Evolutionary conservation across 352 stramenopile species (phyloP).

Genomic region (Pythium diclinum): DNA sequence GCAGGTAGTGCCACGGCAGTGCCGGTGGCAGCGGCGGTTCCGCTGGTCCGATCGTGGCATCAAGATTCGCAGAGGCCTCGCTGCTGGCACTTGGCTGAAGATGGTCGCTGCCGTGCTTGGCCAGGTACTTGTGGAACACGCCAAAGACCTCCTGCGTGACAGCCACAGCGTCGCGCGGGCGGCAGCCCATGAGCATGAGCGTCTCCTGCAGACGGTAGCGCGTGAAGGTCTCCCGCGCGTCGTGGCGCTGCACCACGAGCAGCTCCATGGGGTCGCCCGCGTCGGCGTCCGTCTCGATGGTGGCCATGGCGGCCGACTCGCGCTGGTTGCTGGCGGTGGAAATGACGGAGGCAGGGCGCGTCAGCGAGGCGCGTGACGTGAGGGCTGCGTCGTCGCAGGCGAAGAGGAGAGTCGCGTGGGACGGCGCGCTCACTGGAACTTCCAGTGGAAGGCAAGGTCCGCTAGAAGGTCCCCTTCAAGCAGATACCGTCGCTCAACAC

Average conservation of each 20-base stretch:
- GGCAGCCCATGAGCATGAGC: conserved; percentile 86
- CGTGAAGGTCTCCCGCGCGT: conserved; percentile 62
- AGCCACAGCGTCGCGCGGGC: conserved; percentile 64
- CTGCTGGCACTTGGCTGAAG: not conserved
- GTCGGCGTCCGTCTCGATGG: conserved; percentile 49
- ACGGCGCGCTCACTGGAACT: too few relatives aligned
- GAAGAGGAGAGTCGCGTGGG: not conserved
- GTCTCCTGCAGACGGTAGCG: conserved; percentile 84
- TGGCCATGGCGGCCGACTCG: conserved; percentile 38
- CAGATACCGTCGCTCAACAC: not conserved
- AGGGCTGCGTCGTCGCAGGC: too few relatives aligned
- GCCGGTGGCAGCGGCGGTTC: conserved; percentile 20
- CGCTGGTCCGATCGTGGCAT: not conserved
- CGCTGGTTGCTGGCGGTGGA: not conserved
- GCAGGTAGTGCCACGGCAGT: conserved; percentile 69
- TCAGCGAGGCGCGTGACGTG: too few relatives aligned
- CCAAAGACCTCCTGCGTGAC: conserved; percentile 71
- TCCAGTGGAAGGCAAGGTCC: too few relatives aligned
- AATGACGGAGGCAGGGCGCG: not conserved
- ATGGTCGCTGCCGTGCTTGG: conserved; percentile 20
- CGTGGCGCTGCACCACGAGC: conserved; percentile 55
- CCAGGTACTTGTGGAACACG: conserved; percentile 53
- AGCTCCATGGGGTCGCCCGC: conserved; percentile 77
- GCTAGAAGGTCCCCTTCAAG: conserved; percentile 1
- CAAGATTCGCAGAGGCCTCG: not conserved